These are phyloP conservation scores for Botryotinia globosa DNA, from an alignment of 2,329 filamentous ascomycete genomes.

Conservation along the genomic window DNA sequence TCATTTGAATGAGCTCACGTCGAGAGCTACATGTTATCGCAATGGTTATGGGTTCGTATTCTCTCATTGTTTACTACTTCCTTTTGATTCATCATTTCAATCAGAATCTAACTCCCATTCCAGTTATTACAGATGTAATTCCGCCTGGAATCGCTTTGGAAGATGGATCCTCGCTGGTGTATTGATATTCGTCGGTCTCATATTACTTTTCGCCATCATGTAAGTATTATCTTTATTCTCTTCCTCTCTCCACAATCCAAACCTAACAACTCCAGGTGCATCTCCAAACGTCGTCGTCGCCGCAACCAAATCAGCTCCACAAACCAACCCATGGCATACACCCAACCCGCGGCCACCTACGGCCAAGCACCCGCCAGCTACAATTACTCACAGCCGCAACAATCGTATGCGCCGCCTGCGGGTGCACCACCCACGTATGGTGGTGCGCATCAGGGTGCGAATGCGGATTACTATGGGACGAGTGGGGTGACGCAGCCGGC, in stretches of 20 bases:
- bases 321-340: conserved; percentile 19
- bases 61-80: no score
- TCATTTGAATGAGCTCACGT: conserved; percentile 4
- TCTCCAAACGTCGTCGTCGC: conserved; percentile 16
- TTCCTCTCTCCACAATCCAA: not conserved
- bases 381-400: conserved; percentile 5
- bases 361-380: conserved; percentile 11
- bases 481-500: conserved; percentile 27
- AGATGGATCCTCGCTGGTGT: conserved; percentile 30
- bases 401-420: conserved; percentile 22
- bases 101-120: not conserved
- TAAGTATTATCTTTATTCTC: conserved; percentile 15
- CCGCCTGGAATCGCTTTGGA: conserved; percentile 27
- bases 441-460: conserved; percentile 7
- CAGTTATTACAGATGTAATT: conserved; percentile 17
- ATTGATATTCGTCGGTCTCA: conserved; percentile 26
- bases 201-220: conserved; percentile 25
- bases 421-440: conserved; percentile 21
- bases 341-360: conserved; percentile 6
- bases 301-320: conserved; percentile 11
- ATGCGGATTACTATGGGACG: conserved; percentile 25
- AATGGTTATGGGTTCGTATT: conserved; percentile 9
- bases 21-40: conserved; percentile 8
- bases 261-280: conserved; percentile 14
- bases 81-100: no score